Evolutionary conservation across 768 basidiomycete genomes (phyloP).

Genomic region (Postia placenta): DNA sequence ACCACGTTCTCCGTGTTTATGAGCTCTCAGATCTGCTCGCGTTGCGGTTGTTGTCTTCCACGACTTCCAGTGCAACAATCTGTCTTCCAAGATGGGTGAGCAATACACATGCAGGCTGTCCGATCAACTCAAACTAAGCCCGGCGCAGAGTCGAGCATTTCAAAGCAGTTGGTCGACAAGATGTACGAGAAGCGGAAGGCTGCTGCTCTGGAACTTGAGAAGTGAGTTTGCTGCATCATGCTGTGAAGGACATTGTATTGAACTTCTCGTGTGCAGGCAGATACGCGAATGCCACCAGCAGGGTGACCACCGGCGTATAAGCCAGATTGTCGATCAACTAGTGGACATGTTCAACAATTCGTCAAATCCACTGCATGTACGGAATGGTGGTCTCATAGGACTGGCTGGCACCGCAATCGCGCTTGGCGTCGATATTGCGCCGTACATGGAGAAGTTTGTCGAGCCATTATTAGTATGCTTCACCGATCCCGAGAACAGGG

Average conservation of each 20-base stretch:
- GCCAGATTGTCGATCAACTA: conserved; percentile 87
- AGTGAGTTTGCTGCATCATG: conserved; percentile 40
- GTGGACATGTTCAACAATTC: conserved; percentile 89
- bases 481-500: conserved; percentile 88
- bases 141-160: conserved; percentile 67
- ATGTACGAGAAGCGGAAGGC: conserved; percentile 96
- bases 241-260: background rate
- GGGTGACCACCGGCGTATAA: conserved; percentile 76
- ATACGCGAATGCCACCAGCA: conserved; percentile 83
- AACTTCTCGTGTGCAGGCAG: conserved; percentile 40
- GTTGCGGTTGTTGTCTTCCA: too few relatives aligned
- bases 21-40: too few relatives aligned
- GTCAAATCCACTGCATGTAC: conserved; percentile 78
- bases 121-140: too few relatives aligned
- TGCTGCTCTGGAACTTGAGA: conserved; percentile 93
- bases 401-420: conserved; percentile 97
- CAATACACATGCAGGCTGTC: too few relatives aligned
- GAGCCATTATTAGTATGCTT: conserved; percentile 88
- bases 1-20: too few relatives aligned
- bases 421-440: conserved; percentile 85
- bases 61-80: too few relatives aligned
- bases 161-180: conserved; percentile 84
- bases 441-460: conserved; percentile 92
- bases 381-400: conserved; percentile 94
- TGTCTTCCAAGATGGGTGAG: too few relatives aligned